Conservation (phyloP, 2,329 filamentous ascomycete genomes). For the Colletotrichum nymphaeae region DNA sequence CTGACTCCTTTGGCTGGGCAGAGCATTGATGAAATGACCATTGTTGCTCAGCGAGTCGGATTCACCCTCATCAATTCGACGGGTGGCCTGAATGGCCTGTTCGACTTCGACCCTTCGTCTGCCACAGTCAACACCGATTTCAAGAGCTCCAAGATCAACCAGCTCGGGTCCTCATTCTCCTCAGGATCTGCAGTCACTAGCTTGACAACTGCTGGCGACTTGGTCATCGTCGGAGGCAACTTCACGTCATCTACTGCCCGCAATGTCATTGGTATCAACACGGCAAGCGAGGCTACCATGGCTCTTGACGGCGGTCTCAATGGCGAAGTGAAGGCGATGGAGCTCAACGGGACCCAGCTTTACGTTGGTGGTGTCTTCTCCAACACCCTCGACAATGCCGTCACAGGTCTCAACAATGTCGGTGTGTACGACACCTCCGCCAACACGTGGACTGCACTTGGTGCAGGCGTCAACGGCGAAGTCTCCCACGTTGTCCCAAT, state of each 20-base stretch:
- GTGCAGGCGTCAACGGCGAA: conserved; percentile 84
- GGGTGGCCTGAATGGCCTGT: conserved; percentile 88
- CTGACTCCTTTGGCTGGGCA: conserved; percentile 77
- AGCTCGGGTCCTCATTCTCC: conserved; percentile 77
- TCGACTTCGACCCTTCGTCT: conserved; percentile 82
- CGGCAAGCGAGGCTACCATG: conserved; percentile 70
- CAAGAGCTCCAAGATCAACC: conserved; percentile 78
- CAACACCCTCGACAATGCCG: conserved; percentile 72
- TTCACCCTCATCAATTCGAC: conserved; percentile 81
- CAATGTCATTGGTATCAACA: conserved; percentile 82
- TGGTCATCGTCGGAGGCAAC: conserved; percentile 84
- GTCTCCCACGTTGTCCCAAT: conserved; percentile 82
- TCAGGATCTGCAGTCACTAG: conserved; percentile 75
- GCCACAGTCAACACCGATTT: conserved; percentile 72
- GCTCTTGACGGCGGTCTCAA: conserved; percentile 81
- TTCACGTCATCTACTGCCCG: conserved; percentile 76
- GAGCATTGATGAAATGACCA: conserved; percentile 69
- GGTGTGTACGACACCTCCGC: conserved; percentile 78
- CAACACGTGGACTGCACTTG: conserved; percentile 81
- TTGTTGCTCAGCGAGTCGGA: conserved; percentile 91
- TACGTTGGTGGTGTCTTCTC: conserved; percentile 91
- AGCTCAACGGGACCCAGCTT: conserved; percentile 72
- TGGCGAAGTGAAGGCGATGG: conserved; percentile 78
- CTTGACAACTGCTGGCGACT: conserved; percentile 73
- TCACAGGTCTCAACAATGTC: conserved; percentile 77